Percentiles rank a stretch among this genome's conserved stretches.
These are phyloP conservation scores for Vigna mungo DNA, from an alignment of 306 rosid genomes.

Conservation along the genomic window DNA sequence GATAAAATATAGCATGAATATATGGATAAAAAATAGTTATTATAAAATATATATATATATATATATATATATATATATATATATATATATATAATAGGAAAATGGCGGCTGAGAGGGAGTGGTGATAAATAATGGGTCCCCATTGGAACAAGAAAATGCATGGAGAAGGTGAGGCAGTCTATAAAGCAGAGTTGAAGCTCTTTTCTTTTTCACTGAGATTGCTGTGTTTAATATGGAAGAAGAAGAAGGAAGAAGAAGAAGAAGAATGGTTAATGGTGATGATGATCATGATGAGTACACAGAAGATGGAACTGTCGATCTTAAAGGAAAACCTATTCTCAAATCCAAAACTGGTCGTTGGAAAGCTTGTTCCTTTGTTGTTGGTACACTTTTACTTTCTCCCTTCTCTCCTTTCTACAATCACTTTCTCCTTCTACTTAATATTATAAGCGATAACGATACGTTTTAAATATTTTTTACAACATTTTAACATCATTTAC, in stretches of 20 bases:
- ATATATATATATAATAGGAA: too few relatives aligned
- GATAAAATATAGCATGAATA: too few relatives aligned
- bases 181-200: background rate
- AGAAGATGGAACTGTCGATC: conserved; percentile 84
- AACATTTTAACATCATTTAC: too few relatives aligned
- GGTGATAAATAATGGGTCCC: background rate
- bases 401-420: too few relatives aligned
- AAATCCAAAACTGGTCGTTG: conserved; percentile 73
- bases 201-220: too few relatives aligned
- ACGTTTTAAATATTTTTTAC: too few relatives aligned
- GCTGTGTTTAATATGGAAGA: conserved; percentile 40
- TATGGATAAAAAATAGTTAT: too few relatives aligned
- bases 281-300: conserved; percentile 49
- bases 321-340: conserved; percentile 69
- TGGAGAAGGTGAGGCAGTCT: background rate
- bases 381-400: conserved; percentile 45
- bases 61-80: too few relatives aligned
- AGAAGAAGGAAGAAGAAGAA: background rate
- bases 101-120: background rate
- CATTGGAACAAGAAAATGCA: background rate
- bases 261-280: background rate
- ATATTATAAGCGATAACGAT: too few relatives aligned
- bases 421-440: too few relatives aligned
- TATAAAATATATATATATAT: too few relatives aligned
- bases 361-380: conserved; percentile 82